A percentile compares a stretch with the other conserved stretches of the same genome.
Conservation (phyloP, 805 yeast genomes). For the Trichomonascus vanleenenianus region DNA sequence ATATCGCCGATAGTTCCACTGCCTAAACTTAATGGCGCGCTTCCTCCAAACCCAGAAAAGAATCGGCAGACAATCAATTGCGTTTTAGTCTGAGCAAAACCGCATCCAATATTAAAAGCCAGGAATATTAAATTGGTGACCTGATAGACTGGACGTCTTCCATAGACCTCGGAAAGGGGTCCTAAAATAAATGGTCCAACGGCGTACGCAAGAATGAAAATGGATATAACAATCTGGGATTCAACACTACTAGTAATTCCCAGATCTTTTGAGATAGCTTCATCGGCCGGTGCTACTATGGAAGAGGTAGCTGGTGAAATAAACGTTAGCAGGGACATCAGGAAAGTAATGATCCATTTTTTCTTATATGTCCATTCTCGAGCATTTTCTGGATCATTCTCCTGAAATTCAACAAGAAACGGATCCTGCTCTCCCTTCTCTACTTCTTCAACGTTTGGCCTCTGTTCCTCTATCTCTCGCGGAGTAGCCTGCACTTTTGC, state of each 20-base stretch:
- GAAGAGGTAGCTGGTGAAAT: conserved; percentile 58
- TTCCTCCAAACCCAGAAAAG: conserved; percentile 56
- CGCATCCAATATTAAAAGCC: conserved; percentile 45
- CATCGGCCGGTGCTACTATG: conserved; percentile 52
- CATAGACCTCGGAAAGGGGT: conserved; percentile 60
- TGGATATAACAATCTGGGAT: conserved; percentile 47
- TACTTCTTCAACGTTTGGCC: neutral
- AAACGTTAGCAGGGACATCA: conserved; percentile 49
- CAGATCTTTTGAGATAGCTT: conserved; percentile 39
- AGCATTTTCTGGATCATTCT: conserved; percentile 49
- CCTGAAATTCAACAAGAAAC: conserved; percentile 12
- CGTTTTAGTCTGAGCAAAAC: conserved; percentile 47
- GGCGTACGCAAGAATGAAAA: conserved; percentile 62
- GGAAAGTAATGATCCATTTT: conserved; percentile 38
- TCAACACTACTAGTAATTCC: conserved; percentile 37
- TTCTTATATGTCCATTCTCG: conserved; percentile 44
- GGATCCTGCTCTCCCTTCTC: conserved; percentile 6
- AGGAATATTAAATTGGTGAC: conserved; percentile 40
- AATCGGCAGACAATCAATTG: conserved; percentile 53
- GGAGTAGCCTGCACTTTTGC: no score
- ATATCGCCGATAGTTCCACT: conserved; percentile 62
- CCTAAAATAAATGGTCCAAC: conserved; percentile 57
- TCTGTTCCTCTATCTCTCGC: no score
- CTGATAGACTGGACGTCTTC: conserved; percentile 49
- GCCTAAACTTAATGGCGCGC: conserved; percentile 59